These are phyloP conservation scores for Trichoderma brevicompactum DNA, from an alignment of 2,329 filamentous ascomycete species.

Conservation along the genomic window DNA sequence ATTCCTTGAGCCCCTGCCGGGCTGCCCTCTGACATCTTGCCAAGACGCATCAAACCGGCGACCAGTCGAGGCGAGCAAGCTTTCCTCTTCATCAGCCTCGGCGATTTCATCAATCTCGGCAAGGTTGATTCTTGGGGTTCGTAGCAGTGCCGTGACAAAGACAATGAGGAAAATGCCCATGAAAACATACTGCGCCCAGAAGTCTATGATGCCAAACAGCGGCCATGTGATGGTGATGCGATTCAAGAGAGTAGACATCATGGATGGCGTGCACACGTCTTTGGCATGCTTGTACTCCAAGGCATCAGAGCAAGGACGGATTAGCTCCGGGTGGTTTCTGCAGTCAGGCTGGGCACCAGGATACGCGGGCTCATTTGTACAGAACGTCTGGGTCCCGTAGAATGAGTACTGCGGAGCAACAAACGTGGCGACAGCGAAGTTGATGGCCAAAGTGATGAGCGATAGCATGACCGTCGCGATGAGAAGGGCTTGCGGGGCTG, in stretches of 20 bases:
- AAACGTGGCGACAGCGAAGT: slow-evolving; percentile 90
- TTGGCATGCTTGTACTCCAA: slow-evolving; percentile 71
- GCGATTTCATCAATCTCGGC: slow-evolving; percentile 84
- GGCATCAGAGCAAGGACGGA: slow-evolving; percentile 81
- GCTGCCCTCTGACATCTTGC: slow-evolving; percentile 77
- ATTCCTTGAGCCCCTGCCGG: slow-evolving; percentile 21
- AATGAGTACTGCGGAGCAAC: slow-evolving; percentile 95
- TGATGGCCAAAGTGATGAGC: slow-evolving; percentile 85
- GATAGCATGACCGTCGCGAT: slow-evolving; percentile 90
- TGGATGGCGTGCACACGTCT: slow-evolving; percentile 85
- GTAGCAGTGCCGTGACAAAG: slow-evolving; percentile 77
- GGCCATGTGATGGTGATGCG: slow-evolving; percentile 92
- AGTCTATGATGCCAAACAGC: slow-evolving; percentile 89
- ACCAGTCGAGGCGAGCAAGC: slow-evolving; percentile 81
- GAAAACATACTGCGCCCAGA: slow-evolving; percentile 96
- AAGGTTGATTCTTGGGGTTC: slow-evolving; percentile 76
- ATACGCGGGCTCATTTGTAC: slow-evolving; percentile 68
- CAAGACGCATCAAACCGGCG: slow-evolving; percentile 83
- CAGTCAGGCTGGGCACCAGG: slow-evolving; percentile 76
- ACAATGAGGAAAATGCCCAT: slow-evolving; percentile 81
- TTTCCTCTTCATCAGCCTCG: slow-evolving; percentile 91
- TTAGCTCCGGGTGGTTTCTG: slow-evolving; percentile 67
- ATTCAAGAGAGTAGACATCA: slow-evolving; percentile 92
- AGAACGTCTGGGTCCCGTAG: slow-evolving; percentile 94
- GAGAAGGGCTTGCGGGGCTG: slow-evolving; percentile 87